Evolutionary conservation across 306 rosid genomes (phyloP).

Genomic region (Prunus davidiana): DNA sequence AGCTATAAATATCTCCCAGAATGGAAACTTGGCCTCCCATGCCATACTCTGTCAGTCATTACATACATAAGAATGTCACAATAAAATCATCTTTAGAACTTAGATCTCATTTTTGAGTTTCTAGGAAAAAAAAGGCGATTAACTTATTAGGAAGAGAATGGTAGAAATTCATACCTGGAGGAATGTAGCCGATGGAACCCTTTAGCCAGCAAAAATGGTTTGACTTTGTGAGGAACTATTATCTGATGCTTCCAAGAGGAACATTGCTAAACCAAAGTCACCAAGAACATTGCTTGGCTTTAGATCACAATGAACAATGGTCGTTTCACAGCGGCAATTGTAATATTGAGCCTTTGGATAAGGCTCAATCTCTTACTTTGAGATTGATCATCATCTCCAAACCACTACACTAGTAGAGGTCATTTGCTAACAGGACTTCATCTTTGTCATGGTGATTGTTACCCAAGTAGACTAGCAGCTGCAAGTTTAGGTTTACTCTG

Average conservation of each 20-base stretch:
- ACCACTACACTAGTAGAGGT: too few relatives aligned
- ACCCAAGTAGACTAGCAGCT: too few relatives aligned
- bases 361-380: slow-evolving; percentile 15
- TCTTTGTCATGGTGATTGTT: too few relatives aligned
- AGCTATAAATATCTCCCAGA: slow-evolving; percentile 26
- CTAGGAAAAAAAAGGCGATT: too few relatives aligned
- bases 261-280: not conserved
- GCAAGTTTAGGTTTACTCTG: too few relatives aligned
- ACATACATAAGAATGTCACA: not conserved
- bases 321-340: not conserved
- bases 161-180: slow-evolving; percentile 15
- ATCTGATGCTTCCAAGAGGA: slow-evolving; percentile 15
- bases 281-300: slow-evolving; percentile 6
- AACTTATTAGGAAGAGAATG: not conserved
- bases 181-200: slow-evolving; percentile 35
- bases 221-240: not conserved
- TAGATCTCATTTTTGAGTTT: not conserved
- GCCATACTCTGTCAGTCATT: slow-evolving; percentile 20
- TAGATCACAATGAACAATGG: not conserved
- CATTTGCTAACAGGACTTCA: too few relatives aligned
- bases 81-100: not conserved
- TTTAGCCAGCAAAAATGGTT: not conserved
- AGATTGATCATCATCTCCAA: not conserved
- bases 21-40: slow-evolving; percentile 25
- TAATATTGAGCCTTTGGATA: slow-evolving; percentile 12